phyloP scores from a whole-genome alignment of 2,329 filamentous ascomycete species.

The Pseudocercospora fuligena region DNA sequence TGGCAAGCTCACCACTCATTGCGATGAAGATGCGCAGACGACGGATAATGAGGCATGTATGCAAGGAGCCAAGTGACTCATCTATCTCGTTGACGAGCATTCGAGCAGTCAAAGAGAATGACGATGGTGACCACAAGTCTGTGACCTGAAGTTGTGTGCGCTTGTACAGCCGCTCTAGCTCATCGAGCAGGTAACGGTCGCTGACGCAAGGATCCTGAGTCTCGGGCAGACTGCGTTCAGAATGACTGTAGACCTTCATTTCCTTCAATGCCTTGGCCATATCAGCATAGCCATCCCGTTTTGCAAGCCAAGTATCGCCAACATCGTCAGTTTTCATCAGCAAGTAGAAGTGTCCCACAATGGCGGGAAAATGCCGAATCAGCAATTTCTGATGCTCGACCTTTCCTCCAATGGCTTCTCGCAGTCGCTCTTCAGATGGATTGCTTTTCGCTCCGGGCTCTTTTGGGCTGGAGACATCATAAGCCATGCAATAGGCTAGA shows the following conservation, averaged over 20 bases:
- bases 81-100: constrained; percentile 81
- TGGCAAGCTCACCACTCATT: constrained; percentile 73
- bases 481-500: constrained; percentile 81
- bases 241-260: constrained; percentile 73
- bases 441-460: constrained; percentile 42
- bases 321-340: constrained; percentile 75
- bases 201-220: constrained; percentile 88
- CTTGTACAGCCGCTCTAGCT: constrained; percentile 78
- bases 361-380: constrained; percentile 73
- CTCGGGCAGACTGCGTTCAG: constrained; percentile 65
- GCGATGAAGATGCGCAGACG: constrained; percentile 83
- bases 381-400: constrained; percentile 64
- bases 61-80: constrained; percentile 80
- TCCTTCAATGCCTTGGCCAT: constrained; percentile 68
- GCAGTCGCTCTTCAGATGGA: constrained; percentile 58
- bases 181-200: constrained; percentile 73
- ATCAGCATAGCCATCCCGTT: constrained; percentile 54
- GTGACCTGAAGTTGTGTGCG: constrained; percentile 64
- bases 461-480: constrained; percentile 60
- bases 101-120: constrained; percentile 57
- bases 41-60: constrained; percentile 83
- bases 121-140: constrained; percentile 35
- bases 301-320: constrained; percentile 60
- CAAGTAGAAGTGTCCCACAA: constrained; percentile 76
- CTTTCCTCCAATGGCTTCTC: constrained; percentile 70